phyloP scores from a whole-genome alignment of 2,329 filamentous ascomycete genomes.

The Cordyceps tenuipes region DNA sequence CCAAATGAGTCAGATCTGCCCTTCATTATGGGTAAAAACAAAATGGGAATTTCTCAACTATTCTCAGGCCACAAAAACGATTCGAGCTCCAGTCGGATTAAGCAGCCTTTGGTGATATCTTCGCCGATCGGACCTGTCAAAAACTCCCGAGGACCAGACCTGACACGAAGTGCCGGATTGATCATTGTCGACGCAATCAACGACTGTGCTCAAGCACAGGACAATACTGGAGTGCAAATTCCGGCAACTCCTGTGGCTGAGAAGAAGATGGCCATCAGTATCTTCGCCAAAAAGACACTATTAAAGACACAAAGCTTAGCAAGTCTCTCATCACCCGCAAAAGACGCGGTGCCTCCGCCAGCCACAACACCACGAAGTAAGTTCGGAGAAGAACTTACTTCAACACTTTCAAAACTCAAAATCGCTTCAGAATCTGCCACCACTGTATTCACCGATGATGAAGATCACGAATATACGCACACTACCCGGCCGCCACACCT shows the following conservation, averaged over 20 bases:
- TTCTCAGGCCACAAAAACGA: neutral
- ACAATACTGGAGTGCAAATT: neutral
- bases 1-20: neutral
- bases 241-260: neutral
- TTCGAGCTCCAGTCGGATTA: constrained; percentile 13
- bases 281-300: constrained; percentile 3
- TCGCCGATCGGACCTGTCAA: constrained; percentile 30
- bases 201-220: constrained; percentile 19
- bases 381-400: neutral
- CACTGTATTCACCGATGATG: neutral
- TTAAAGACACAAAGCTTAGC: constrained; percentile 3
- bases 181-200: constrained; percentile 28
- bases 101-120: constrained; percentile 25
- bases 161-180: constrained; percentile 27
- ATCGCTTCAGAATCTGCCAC: neutral
- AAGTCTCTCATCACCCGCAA: neutral
- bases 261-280: neutral
- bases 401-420: neutral
- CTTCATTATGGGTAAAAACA: neutral
- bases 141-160: constrained; percentile 27
- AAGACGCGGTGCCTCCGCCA: neutral
- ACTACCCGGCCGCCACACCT: neutral
- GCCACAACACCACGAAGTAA: neutral
- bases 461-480: constrained; percentile 3
- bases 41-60: neutral